Evolutionary conservation across 768 basidiomycete genomes (phyloP).

Genomic region (Suillus sp.): DNA sequence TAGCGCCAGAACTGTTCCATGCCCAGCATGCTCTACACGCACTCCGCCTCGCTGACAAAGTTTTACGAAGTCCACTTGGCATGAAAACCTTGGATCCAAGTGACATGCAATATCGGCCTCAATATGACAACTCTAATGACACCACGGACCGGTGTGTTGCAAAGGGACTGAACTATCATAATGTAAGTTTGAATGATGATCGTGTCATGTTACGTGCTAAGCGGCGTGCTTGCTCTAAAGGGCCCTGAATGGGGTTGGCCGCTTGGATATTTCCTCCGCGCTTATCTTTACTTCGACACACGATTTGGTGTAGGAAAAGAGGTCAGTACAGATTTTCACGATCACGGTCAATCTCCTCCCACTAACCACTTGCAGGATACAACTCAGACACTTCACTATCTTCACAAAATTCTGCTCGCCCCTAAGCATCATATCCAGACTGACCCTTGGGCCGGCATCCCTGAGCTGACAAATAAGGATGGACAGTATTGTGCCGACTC

Average conservation of each 20-base stretch:
- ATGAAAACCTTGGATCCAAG: conserved; percentile 94
- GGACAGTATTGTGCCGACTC: conserved; percentile 85
- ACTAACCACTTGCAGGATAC: conserved; percentile 51
- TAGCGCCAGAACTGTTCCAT: conserved; percentile 94
- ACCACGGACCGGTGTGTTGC: conserved; percentile 80
- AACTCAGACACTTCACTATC: conserved; percentile 72
- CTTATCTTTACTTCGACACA: conserved; percentile 88
- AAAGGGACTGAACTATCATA: conserved; percentile 94
- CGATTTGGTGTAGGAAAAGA: conserved; percentile 64
- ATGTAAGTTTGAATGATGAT: conserved; percentile 47
- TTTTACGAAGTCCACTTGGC: conserved; percentile 85
- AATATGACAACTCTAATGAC: conserved; percentile 95
- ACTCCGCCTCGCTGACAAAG: conserved; percentile 75
- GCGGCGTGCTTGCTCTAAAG: conserved; percentile 36
- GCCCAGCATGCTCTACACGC: conserved; percentile 77
- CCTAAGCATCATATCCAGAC: conserved; percentile 73
- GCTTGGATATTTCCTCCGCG: conserved; percentile 91
- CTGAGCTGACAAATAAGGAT: conserved; percentile 88
- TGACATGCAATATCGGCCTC: conserved; percentile 87
- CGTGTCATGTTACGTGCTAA: conserved; percentile 22
- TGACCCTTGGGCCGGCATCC: conserved; percentile 92
- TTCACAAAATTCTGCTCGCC: conserved; percentile 71
- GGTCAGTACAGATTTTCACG: conserved; percentile 43
- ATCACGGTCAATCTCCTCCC: conserved; percentile 1
- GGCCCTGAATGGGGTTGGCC: conserved; percentile 97